Evolutionary conservation across 805 yeast species (phyloP), one percentile per base, ranked within the genome.

Genomic region (Diddensiella santjacobensis): DNA sequence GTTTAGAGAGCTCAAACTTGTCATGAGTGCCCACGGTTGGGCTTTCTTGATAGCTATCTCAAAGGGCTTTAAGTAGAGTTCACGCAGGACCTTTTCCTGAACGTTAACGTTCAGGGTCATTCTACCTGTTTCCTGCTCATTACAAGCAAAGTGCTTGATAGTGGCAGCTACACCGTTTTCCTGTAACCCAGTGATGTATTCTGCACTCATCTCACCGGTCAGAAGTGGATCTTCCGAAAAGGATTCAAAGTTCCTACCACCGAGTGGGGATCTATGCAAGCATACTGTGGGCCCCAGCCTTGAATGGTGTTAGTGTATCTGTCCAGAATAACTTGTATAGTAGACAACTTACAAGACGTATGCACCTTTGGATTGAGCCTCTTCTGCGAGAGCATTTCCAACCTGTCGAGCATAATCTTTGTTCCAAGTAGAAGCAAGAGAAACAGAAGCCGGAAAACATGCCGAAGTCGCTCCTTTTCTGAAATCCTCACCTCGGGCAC

Each of bases 231-330:
- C 86, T 62, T 81, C 86, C 20, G 78, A 69, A 63, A 76, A 80
- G 29, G 79, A 71, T 62, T 81, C 86, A 57, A 80, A 81, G 1
- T 79, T 79, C 46, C 86, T 65, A 17, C 86, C 84, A 22, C 84
- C 83, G 30, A 76, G 63, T 8, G 84, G 84, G 11, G 74, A 72
- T 47, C 84, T 66, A 44, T 72, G 78, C 54, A 78, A 78, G 66
- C 79, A 79, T 30, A 76, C 61, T 44, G 77, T 59, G 41, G 79
- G 79, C 5, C 78, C 80, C 40, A 75, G 64, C 42, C 75, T 69
- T 19, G 73, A 39, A 10, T 41, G 20, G 11, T 19, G 39, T 19
- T 19, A 26, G 31, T 26, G n/a, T 6, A 11, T 36, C 17, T 17
- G 19, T n/a, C 10, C n/a, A 36, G 17, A 11, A 11, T 11, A n/a